phyloP scores from a whole-genome alignment of 1,284 basidiomycete genomes.

The Tilletia setariae region DNA sequence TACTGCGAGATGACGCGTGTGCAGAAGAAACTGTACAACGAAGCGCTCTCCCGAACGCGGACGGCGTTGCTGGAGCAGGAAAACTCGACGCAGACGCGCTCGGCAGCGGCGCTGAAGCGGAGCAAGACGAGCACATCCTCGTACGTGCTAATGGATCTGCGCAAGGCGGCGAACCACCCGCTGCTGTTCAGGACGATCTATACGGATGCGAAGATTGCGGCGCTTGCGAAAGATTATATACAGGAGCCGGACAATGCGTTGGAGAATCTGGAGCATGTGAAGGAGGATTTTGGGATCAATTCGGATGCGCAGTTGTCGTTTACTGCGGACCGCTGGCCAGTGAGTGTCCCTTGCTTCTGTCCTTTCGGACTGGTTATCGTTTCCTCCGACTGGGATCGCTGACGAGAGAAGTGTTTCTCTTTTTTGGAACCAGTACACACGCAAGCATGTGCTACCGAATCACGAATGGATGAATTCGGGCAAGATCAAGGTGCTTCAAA shows the following conservation, averaged over 20 bases:
- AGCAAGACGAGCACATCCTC: conserved; percentile 25
- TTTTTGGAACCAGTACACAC: conserved; percentile 32
- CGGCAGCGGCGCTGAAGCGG: conserved; percentile 19
- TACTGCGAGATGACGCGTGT: conserved; percentile 87
- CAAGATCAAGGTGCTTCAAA: conserved; percentile 74
- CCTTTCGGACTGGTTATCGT: neutral
- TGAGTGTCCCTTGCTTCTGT: neutral
- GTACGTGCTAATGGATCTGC: conserved; percentile 91
- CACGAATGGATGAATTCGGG: conserved; percentile 82
- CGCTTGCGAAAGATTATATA: conserved; percentile 76
- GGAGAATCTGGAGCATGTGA: conserved; percentile 44
- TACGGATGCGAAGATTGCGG: conserved; percentile 70
- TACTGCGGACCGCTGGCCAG: conserved; percentile 29
- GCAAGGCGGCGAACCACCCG: conserved; percentile 93
- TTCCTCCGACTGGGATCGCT: neutral
- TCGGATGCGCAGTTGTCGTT: conserved; percentile 50
- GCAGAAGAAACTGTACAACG: conserved; percentile 79
- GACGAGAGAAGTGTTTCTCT: neutral
- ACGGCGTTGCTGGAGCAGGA: conserved; percentile 65
- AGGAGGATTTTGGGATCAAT: conserved; percentile 53
- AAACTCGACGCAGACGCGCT: conserved; percentile 16
- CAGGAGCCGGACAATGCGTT: conserved; percentile 72
- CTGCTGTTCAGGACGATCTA: conserved; percentile 87
- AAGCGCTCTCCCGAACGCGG: conserved; percentile 76
- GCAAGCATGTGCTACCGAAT: conserved; percentile 71